Evolutionary conservation across 1,284 basidiomycete species (phyloP).

Genomic region (Leccinum solheimii): DNA sequence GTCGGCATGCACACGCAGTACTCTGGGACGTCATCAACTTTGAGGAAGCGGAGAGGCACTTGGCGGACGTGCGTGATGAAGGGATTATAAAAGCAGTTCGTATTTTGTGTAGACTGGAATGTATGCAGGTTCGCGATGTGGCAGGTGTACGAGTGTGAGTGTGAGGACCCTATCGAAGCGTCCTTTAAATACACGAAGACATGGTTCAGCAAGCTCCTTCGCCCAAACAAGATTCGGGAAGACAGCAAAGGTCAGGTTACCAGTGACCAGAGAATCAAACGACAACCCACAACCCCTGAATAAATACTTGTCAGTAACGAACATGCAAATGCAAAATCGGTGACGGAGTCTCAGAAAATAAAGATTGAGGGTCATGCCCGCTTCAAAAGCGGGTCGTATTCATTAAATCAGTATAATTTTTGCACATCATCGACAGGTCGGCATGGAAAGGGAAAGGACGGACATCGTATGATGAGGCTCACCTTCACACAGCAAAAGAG

Average conservation of each 20-base stretch:
- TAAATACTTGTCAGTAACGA: background rate
- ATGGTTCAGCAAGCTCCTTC: no score
- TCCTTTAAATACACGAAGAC: no score
- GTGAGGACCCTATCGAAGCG: no score
- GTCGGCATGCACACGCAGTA: no score
- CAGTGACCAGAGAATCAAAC: background rate
- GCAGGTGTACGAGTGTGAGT: no score
- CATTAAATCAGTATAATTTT: conserved; percentile 18
- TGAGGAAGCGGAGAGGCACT: no score
- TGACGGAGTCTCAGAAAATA: conserved; percentile 6
- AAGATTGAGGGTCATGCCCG: conserved; percentile 7
- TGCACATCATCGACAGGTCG: conserved; percentile 5
- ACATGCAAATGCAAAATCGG: background rate
- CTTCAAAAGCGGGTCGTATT: conserved; percentile 15
- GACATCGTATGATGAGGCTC: background rate
- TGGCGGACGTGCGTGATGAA: no score
- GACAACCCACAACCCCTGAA: no score
- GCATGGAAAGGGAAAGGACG: background rate
- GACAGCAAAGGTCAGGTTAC: background rate
- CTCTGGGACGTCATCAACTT: no score
- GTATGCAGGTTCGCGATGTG: no score
- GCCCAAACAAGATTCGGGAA: background rate
- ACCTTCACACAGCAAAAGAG: background rate
- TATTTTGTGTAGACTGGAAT: no score
- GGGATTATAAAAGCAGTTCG: no score